Base-by-base conservation (phyloP, 2,329 filamentous ascomycete genomes). In the Hypoxylon sp. region DNA sequence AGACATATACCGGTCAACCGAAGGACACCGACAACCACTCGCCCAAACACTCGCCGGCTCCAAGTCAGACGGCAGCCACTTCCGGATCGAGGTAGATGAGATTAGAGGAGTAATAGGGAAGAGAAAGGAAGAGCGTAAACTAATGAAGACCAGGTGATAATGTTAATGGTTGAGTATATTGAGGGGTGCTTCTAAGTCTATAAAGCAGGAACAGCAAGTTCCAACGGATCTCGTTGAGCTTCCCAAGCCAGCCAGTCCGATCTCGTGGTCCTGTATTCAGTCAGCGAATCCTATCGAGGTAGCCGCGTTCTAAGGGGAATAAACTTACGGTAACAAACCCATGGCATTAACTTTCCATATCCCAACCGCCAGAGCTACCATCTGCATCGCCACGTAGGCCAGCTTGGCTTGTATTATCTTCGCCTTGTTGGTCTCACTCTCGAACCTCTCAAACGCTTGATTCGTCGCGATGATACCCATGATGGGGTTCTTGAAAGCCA, bases 231-330 rank as follows among this genome's bases (percentile, higher is more conserved):
- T 75, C 92, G 86, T 76, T 91, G 88, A 16, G 85, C 84, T 78
- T 99, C 96, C 96, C 96, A 99, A 60, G 95, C 95, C 73, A 99
- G 83, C 96, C 96, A 99, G 79, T 99, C 96, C 70, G 93, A 97
- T 77, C 93, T 89, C 64, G 96, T 98, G 56, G 96, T 99, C 73
- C 92, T 96, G 49, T 45, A 42, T 22, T 44, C 33, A 57, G 71
- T 80, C 73, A 80, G 76, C 63, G 69, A 61, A 32, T 5, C 33
- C 7, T 48, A 26, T 6, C 24, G 3, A 3, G 24, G 24, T 26
- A 9, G 3, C 12, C 20, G 32, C 45, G 36, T 7, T 20, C 12
- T 18, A 24, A 49, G 36, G 26, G 20, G 45, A 33, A 8, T 52
- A 16, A 32, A 77, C 65, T 62, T 84, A 95, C 89, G 96, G 96